Evolutionary conservation across 2,329 filamentous ascomycete species (phyloP).

Genomic region (Pyrenochaeta sp.): DNA sequence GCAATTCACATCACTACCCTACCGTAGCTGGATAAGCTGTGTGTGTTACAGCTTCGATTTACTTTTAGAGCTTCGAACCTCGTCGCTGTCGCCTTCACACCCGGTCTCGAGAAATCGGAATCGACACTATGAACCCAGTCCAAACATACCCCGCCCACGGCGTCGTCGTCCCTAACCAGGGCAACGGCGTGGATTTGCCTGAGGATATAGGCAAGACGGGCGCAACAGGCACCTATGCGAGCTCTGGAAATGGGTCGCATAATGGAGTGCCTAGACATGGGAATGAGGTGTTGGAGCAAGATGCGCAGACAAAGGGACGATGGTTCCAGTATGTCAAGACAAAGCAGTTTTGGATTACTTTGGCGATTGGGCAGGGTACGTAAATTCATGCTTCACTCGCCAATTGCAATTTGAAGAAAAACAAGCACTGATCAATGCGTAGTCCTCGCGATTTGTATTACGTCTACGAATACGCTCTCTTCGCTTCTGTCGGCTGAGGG

Average conservation of each 20-base stretch:
- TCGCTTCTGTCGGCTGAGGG: constrained; percentile 72
- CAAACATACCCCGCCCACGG: constrained; percentile 20
- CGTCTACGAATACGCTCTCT: constrained; percentile 89
- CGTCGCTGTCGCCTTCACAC: background rate
- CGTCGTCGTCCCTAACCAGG: constrained; percentile 24
- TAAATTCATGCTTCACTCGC: background rate
- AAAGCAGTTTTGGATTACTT: constrained; percentile 85
- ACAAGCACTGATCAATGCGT: background rate
- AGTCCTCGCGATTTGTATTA: constrained; percentile 77
- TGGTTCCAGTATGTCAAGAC: constrained; percentile 79
- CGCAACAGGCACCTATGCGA: constrained; percentile 16
- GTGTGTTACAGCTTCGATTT: background rate
- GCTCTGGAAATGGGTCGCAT: constrained; percentile 41
- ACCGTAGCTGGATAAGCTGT: no score
- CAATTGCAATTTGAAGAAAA: constrained; percentile 1
- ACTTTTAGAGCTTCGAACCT: background rate
- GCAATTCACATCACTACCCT: background rate
- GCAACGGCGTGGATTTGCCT: constrained; percentile 24
- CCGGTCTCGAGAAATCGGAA: background rate
- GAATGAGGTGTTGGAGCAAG: constrained; percentile 33
- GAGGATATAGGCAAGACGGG: constrained; percentile 28
- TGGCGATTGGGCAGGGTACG: constrained; percentile 72
- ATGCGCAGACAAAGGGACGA: constrained; percentile 54
- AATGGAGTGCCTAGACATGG: constrained; percentile 13
- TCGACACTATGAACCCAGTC: constrained; percentile 17